Base-by-base conservation (phyloP, 768 basidiomycete species). In the Trametes elegans region DNA sequence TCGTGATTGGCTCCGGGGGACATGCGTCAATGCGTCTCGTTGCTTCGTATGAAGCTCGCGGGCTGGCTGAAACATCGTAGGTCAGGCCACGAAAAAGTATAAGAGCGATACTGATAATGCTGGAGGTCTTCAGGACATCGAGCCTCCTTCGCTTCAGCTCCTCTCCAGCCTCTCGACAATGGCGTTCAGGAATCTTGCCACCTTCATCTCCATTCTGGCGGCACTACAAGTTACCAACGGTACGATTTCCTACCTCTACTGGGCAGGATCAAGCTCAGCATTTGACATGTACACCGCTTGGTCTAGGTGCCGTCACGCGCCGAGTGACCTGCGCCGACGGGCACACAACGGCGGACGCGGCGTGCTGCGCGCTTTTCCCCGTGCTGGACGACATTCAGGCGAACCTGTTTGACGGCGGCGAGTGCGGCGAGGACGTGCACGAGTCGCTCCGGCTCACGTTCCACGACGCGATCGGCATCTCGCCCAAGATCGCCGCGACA, bases 221-320 rank as follows among this genome's bases (percentile, higher is more conserved):
- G 53, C 53, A 18, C 39, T 55, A 27, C 53, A 55, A 27, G 42
- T 53, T 29, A 52, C 54, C 40, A 59, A 40, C 38, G 65, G 63
- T 60, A 31, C 16, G 50, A 53, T 65, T 34, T 5, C 34, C 23
- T 18, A 29, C 23, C 21, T 4, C 32, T n/a, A 2, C 1, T 0
- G 13, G 1, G 4, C 18, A 13, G 16, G 8, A 8, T 29, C 28
- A 11, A 5, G 5, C 24, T 7, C 18, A 16, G 16, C 14, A 27
- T 3, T 29, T 41, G 40, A 35, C 21, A 21, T 5, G n/a, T 34
- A 2, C 29, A 28, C 45, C 14, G 32, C 29, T 3, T 29, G 34
- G 13, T 13, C 27, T 9, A 53, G 51, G 42, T 40, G 53, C 53
- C 2, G 28, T 47, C 21, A 55, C 53, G 38, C 53, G 53, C 46